Conservation (phyloP, 495 filamentous ascomycete species). For the Astrothelium subdiscretum region DNA sequence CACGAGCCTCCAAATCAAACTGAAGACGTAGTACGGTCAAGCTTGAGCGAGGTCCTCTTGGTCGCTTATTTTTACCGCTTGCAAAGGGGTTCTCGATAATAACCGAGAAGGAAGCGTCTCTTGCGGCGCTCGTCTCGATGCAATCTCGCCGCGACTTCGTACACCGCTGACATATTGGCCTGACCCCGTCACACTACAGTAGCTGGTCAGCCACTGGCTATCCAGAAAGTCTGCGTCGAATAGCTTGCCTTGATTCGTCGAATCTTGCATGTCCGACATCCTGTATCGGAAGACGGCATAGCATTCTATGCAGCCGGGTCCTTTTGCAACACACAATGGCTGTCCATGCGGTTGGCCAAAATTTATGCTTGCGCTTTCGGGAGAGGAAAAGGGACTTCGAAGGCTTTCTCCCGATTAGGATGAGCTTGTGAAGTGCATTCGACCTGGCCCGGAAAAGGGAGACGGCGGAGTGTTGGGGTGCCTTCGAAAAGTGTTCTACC, state of each 20-base stretch:
- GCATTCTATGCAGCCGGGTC: background rate
- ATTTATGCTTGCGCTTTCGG: background rate
- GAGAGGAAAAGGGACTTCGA: background rate
- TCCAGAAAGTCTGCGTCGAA: background rate
- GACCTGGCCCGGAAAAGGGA: background rate
- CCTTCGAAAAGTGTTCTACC: background rate
- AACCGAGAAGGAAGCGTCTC: conserved; percentile 9
- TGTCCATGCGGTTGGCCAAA: background rate
- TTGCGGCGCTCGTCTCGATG: background rate
- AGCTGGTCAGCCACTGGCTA: background rate
- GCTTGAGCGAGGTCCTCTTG: conserved; percentile 25
- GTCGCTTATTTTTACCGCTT: conserved; percentile 21
- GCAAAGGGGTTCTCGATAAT: conserved; percentile 24
- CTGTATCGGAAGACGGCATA: conserved; percentile 6
- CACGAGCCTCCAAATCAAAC: conserved; percentile 7
- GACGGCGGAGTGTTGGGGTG: background rate
- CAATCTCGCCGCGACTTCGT: conserved; percentile 13
- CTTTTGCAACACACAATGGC: background rate
- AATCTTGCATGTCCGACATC: conserved; percentile 15
- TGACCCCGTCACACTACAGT: conserved; percentile 19
- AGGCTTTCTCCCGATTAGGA: background rate
- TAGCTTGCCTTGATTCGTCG: conserved; percentile 21
- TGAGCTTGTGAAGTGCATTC: background rate
- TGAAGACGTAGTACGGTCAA: conserved; percentile 12
- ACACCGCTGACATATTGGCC: conserved; percentile 20